phyloP scores from a whole-genome alignment of 169 alveolate genomes.

The Plasmodium fragile region DNA sequence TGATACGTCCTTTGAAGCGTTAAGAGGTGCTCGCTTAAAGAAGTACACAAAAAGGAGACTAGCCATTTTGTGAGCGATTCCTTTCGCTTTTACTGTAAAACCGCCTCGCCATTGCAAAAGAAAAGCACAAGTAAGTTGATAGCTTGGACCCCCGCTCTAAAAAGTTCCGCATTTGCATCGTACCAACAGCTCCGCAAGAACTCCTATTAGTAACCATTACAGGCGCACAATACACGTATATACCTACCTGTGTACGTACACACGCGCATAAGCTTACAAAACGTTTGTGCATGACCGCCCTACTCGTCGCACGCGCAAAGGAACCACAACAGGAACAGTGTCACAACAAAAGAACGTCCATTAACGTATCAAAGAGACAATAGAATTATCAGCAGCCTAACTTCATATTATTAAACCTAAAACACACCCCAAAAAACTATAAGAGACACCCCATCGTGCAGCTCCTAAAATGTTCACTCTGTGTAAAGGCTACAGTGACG shows the following conservation, averaged over 20 bases:
- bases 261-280: background rate
- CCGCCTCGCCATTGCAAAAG: background rate
- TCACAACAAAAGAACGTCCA: background rate
- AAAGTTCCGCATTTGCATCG: background rate
- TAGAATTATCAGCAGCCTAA: background rate
- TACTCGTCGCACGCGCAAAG: background rate
- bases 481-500: slow-evolving; percentile 74
- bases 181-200: background rate
- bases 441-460: background rate
- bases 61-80: background rate
- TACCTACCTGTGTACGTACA: background rate
- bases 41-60: background rate
- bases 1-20: background rate
- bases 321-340: background rate
- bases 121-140: background rate
- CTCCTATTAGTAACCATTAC: background rate
- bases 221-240: background rate
- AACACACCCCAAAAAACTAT: background rate
- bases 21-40: background rate
- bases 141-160: background rate
- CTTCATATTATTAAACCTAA: background rate
- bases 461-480: slow-evolving; percentile 46
- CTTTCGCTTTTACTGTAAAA: background rate
- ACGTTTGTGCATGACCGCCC: background rate
- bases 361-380: background rate